Conservation (phyloP, 352 stramenopile genomes). For the Hyaloperonospora arabidopsidis region DNA sequence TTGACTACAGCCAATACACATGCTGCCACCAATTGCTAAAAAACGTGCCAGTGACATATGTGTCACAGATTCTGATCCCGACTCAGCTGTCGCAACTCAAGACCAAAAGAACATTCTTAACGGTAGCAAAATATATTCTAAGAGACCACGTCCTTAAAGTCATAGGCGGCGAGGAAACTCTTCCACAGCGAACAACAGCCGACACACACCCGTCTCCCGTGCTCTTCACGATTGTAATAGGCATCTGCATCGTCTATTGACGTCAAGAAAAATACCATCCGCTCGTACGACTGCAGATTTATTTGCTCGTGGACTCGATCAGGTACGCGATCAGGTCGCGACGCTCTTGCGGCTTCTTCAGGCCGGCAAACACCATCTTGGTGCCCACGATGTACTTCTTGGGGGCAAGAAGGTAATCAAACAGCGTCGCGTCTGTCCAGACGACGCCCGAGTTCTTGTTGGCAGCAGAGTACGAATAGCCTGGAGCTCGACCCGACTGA, state of each 20-base stretch:
- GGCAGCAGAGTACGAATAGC: conserved; percentile 97
- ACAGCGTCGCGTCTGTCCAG: conserved; percentile 96
- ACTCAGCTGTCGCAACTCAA: no score
- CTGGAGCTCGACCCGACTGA: conserved; percentile 92
- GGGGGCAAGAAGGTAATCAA: conserved; percentile 97
- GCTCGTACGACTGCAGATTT: conserved; percentile 2
- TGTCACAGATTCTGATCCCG: no score
- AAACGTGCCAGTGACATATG: no score
- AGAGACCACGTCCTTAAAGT: conserved; percentile 10
- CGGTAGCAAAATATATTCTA: conserved; percentile 32
- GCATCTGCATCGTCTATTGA: no score
- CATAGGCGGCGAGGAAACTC: background rate
- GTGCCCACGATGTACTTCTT: conserved; percentile 99
- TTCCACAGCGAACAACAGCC: background rate
- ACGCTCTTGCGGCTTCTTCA: conserved; percentile 97
- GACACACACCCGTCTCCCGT: no score
- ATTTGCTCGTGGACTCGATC: conserved; percentile 66
- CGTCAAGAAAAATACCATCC: background rate
- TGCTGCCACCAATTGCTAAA: no score
- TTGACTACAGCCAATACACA: no score
- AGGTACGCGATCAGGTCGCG: conserved; percentile 99
- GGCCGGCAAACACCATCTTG: conserved; percentile 99
- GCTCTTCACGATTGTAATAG: no score
- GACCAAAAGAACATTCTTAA: conserved; percentile 12
- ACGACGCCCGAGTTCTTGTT: conserved; percentile 98